A percentile compares a stretch with the other conserved stretches of the same genome.
Evolutionary conservation across 768 basidiomycete genomes (phyloP).

Genomic region (Tulasnella sp.): DNA sequence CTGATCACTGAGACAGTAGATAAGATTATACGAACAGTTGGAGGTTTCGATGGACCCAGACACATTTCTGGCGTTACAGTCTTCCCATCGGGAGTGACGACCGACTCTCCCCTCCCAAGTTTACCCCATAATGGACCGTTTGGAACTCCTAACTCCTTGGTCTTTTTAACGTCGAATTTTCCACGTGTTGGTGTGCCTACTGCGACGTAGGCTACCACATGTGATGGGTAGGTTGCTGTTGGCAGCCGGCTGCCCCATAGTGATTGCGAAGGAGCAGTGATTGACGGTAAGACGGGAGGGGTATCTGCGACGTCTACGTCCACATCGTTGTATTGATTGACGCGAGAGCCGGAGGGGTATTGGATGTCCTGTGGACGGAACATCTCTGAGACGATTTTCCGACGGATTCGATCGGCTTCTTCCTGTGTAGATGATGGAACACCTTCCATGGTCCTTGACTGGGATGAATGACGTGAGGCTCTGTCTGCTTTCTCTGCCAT

Average conservation of each 20-base stretch:
- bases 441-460: too few relatives aligned
- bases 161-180: conserved; percentile 63
- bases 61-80: conserved; percentile 24
- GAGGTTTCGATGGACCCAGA: conserved; percentile 18
- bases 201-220: conserved; percentile 30
- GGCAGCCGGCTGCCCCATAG: conserved; percentile 11
- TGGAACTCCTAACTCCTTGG: conserved; percentile 52
- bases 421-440: background rate
- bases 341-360: background rate
- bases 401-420: background rate
- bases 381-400: conserved; percentile 1
- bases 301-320: conserved; percentile 1
- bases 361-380: background rate
- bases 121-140: conserved; percentile 45
- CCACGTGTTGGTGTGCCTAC: conserved; percentile 39
- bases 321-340: background rate
- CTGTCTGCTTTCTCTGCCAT: background rate
- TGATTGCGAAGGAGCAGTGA: conserved; percentile 13
- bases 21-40: conserved; percentile 28
- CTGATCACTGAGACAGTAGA: too few relatives aligned
- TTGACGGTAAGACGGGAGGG: conserved; percentile 15
- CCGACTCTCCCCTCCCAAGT: conserved; percentile 50
- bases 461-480: background rate
- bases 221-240: background rate
- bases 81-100: conserved; percentile 32